Conservation (phyloP, 2,329 filamentous ascomycete species). For the Ilyonectria robusta region DNA sequence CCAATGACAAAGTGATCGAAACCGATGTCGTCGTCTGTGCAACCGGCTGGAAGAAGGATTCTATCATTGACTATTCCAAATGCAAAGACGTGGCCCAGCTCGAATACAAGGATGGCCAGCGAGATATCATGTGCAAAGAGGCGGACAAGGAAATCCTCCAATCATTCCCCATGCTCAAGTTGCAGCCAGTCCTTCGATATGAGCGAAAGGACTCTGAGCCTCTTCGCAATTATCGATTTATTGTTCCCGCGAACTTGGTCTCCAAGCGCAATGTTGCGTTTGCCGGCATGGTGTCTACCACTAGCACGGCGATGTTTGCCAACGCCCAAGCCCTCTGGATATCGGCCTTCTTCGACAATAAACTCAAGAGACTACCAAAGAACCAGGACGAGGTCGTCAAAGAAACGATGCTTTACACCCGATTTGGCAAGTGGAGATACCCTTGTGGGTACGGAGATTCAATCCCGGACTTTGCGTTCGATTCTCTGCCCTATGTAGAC, state of each 20-base stretch:
- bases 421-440: conserved; percentile 78
- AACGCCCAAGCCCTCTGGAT: conserved; percentile 64
- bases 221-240: conserved; percentile 43
- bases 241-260: conserved; percentile 35
- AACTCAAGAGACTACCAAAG: conserved; percentile 53
- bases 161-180: conserved; percentile 35
- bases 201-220: conserved; percentile 35
- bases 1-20: conserved; percentile 50
- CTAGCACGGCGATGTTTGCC: conserved; percentile 51
- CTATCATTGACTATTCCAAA: conserved; percentile 57
- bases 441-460: conserved; percentile 73
- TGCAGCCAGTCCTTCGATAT: conserved; percentile 32
- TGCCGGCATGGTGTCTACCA: conserved; percentile 48
- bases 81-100: not conserved
- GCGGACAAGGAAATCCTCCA: conserved; percentile 33
- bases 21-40: conserved; percentile 63
- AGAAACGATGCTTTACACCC: conserved; percentile 73
- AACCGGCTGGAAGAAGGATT: conserved; percentile 66
- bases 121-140: conserved; percentile 10
- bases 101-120: too few relatives aligned
- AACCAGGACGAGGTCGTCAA: conserved; percentile 58
- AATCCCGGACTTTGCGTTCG: conserved; percentile 81
- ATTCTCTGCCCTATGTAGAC: conserved; percentile 72
- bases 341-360: conserved; percentile 67
- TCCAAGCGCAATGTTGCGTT: conserved; percentile 50